A percentile compares a stretch with the other conserved stretches of the same genome.
Evolutionary conservation across 257 asterid species (phyloP).

Genomic region (Solanum pimpinellifolium): DNA sequence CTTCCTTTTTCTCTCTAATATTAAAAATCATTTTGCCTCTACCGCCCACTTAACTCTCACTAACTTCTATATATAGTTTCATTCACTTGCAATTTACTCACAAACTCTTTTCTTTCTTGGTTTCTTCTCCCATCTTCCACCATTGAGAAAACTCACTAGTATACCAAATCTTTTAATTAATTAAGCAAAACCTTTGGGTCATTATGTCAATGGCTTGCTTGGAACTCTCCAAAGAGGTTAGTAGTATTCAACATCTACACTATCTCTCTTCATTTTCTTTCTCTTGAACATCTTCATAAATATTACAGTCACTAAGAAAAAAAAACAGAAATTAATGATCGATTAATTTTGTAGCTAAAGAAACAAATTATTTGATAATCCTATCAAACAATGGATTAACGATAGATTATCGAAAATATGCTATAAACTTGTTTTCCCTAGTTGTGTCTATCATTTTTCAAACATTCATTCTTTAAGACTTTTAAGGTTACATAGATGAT

Average conservation of each 20-base stretch:
- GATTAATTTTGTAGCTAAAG: background rate
- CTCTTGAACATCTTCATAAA: background rate
- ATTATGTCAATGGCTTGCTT: conserved; percentile 44
- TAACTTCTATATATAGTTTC: conserved; percentile 24
- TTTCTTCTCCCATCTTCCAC: background rate
- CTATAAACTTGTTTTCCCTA: background rate
- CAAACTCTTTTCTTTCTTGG: background rate
- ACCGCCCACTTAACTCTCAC: conserved; percentile 8
- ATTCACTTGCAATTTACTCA: background rate
- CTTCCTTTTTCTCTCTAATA: background rate
- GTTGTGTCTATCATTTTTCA: background rate
- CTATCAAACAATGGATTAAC: background rate
- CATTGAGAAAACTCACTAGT: background rate
- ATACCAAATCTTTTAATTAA: background rate
- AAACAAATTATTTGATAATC: background rate
- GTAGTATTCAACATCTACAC: background rate
- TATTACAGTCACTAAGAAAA: background rate
- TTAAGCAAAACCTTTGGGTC: background rate
- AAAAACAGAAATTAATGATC: background rate
- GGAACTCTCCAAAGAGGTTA: conserved; percentile 46
- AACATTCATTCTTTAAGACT: background rate
- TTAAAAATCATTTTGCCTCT: background rate
- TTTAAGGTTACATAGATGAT: background rate
- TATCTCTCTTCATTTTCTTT: background rate
- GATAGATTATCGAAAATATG: background rate